Evolutionary conservation across 108 stramenopile species (phyloP), one percentile per base, ranked within the genome.

Genomic region (Epipyxis sp.): DNA sequence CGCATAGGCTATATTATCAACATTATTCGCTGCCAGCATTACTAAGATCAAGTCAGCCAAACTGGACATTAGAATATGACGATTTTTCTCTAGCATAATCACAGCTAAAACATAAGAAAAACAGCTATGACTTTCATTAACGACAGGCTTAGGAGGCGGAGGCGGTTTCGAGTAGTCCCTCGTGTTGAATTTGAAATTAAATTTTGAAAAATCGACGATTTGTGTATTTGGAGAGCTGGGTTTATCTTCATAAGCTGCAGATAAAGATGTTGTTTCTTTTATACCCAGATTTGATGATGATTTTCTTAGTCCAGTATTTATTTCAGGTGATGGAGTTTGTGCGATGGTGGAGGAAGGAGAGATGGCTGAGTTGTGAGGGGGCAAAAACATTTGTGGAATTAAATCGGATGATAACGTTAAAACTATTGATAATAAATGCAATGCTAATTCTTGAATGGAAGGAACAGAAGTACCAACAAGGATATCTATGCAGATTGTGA

Each of bases 61-160:
- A 42, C 41, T 42, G 3, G 71, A 16, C 3, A 74, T 13, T 29
- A 74, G 46, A 27, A 42, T 6, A 57, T 74, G 50, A 39, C 71
- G 71, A 74, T 74, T 74, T 32, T 57, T 74, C 46, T 74, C 41
- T 30, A 54, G 34, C 27, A 57, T 6, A 39, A 37, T 42, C 44
- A 74, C 71, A 10, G 46, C 3, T 29, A 74, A 74, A 39, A 74
- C 42, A 37, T 74, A 35, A 16, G 71, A 6, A 27, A 74, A 42
- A 39, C 71, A 74, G 13, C 3, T 35, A 42, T 54, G 3, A 20
- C 20, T 13, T 50, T 50, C 46, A 13, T 50, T 20, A 20, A 20
- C 13, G 13, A 20, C 46, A 6, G 13, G 13, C 46, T 6, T 13
- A 6, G 46, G 20, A 20, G 46, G 13, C 20, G 46, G 20, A 6